phyloP scores from a whole-genome alignment of 805 yeast genomes.

The Blastobotrys chiropterorum region DNA sequence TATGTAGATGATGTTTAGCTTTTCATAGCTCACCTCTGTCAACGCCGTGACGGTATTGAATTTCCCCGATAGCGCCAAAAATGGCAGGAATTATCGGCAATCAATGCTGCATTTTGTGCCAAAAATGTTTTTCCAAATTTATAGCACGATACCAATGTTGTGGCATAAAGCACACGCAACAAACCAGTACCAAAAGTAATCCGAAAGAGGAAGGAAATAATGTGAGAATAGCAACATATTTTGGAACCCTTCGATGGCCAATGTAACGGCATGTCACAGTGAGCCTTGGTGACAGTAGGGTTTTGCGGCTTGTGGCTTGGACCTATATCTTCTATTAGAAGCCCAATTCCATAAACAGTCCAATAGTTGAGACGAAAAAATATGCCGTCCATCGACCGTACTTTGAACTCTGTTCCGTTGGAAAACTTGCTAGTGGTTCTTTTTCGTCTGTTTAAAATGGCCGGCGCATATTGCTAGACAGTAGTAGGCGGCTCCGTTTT shows the following conservation, averaged over 20 bases:
- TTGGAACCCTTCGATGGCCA: conserved; percentile 12
- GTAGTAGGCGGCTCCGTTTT: conserved; percentile 8
- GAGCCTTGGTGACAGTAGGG: conserved; percentile 1
- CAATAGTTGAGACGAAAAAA: conserved; percentile 10
- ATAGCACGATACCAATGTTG: conserved; percentile 16
- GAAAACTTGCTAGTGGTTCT: conserved; percentile 5
- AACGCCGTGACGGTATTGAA: conserved; percentile 11
- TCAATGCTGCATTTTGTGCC: conserved; percentile 16
- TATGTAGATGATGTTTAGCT: conserved; percentile 14
- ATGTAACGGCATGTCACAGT: conserved; percentile 10
- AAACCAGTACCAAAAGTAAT: conserved; percentile 5
- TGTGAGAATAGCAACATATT: neutral
- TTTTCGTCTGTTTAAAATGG: conserved; percentile 10
- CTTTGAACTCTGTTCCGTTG: conserved; percentile 9
- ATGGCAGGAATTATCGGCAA: conserved; percentile 13
- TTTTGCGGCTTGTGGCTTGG: too few species aligned
- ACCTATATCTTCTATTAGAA: neutral
- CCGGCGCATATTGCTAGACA: conserved; percentile 7
- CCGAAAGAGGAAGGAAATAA: conserved; percentile 14
- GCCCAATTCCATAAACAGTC: conserved; percentile 10
- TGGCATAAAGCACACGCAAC: conserved; percentile 11
- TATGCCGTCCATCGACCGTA: conserved; percentile 13
- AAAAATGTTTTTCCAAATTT: conserved; percentile 18
- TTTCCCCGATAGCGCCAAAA: conserved; percentile 11
- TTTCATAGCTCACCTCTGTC: conserved; percentile 16